Conservation (phyloP, 768 basidiomycete genomes). For the Russula ochroleuca region DNA sequence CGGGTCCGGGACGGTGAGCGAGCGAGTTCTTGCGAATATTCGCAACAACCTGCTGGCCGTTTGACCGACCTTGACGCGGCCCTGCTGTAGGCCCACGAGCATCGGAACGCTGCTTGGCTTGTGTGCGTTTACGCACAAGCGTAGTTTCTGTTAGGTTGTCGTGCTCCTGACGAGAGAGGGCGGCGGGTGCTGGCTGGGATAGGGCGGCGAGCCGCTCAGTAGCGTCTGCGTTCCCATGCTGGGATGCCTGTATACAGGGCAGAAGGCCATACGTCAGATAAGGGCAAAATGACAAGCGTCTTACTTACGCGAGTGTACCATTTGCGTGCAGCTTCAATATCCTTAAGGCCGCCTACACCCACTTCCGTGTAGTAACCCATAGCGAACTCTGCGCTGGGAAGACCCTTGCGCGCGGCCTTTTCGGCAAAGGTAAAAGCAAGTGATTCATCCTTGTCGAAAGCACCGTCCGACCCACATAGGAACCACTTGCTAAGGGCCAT, state of each 20-base stretch:
- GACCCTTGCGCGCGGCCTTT: conserved; percentile 70
- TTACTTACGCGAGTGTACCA: conserved; percentile 71
- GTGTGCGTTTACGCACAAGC: conserved; percentile 78
- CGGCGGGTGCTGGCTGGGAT: conserved; percentile 52
- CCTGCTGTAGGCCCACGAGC: conserved; percentile 27
- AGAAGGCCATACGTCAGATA: neutral
- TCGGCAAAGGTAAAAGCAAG: conserved; percentile 88
- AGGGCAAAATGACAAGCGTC: conserved; percentile 2
- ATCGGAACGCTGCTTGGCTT: conserved; percentile 56
- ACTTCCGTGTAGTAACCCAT: conserved; percentile 95
- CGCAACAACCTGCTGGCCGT: conserved; percentile 48
- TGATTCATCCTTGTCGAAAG: conserved; percentile 82
- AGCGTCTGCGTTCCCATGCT: conserved; percentile 81
- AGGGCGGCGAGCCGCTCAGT: conserved; percentile 66
- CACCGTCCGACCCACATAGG: conserved; percentile 73
- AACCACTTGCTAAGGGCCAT: conserved; percentile 99
- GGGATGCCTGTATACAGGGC: conserved; percentile 50
- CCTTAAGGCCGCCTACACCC: conserved; percentile 72
- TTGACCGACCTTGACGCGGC: conserved; percentile 28
- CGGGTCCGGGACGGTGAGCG: conserved; percentile 26
- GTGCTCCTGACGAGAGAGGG: conserved; percentile 76
- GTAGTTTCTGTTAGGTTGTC: conserved; percentile 71
- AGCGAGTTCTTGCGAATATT: conserved; percentile 50
- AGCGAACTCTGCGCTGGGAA: conserved; percentile 86
- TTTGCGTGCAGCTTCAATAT: conserved; percentile 56